Percentiles rank a stretch among this genome's conserved stretches.
phyloP scores from a whole-genome alignment of 345 rosid genomes.

The Toxicodendron radicans region DNA sequence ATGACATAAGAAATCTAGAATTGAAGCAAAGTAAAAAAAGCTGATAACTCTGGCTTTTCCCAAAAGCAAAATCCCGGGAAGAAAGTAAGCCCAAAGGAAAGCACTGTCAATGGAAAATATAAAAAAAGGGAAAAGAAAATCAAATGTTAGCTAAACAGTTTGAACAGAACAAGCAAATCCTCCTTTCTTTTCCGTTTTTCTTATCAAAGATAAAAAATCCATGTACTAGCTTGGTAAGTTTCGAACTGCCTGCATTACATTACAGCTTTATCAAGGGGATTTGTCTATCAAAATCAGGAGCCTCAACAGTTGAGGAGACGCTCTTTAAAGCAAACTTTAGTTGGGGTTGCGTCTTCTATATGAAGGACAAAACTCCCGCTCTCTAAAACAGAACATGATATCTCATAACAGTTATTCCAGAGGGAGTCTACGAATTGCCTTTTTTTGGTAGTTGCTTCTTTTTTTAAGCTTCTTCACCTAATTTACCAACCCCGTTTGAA shows the following conservation, averaged over 20 bases:
- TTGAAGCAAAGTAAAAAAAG: not conserved
- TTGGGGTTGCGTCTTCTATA: constrained; percentile 64
- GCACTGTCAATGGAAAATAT: not conserved
- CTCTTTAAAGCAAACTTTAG: constrained; percentile 66
- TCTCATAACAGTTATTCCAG: constrained; percentile 63
- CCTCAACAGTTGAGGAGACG: constrained; percentile 16
- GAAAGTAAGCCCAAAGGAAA: too few species aligned
- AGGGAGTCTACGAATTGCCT: constrained; percentile 75
- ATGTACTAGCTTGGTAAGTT: not conserved
- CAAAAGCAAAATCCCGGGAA: not conserved
- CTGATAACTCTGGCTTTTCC: not conserved
- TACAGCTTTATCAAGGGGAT: constrained; percentile 1
- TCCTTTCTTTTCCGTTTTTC: too few species aligned
- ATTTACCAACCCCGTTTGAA: constrained; percentile 13
- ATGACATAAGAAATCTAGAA: not conserved
- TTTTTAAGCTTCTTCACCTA: constrained; percentile 51
- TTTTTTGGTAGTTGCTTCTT: constrained; percentile 74
- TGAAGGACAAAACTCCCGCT: constrained; percentile 75
- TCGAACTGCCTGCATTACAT: not conserved
- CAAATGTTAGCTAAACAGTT: too few species aligned
- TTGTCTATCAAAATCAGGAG: constrained; percentile 11
- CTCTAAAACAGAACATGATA: constrained; percentile 63
- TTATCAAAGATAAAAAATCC: not conserved
- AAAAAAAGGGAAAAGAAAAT: not conserved
- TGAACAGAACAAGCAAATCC: not conserved